phyloP scores from a whole-genome alignment of 1,284 basidiomycete genomes.

The Fomitopsis schrenkii region DNA sequence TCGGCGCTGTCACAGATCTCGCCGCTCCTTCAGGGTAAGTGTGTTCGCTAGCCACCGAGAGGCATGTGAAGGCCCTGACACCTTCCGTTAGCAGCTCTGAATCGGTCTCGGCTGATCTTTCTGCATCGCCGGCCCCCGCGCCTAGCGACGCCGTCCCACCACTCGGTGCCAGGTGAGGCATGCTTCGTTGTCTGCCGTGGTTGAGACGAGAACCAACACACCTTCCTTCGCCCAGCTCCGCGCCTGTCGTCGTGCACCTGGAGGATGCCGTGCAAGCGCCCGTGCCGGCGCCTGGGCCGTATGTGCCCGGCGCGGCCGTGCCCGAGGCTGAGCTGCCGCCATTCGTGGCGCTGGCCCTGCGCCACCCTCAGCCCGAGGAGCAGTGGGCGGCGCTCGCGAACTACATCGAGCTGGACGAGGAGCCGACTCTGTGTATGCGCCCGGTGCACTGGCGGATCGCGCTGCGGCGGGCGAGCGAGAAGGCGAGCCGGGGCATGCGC shows the following conservation, averaged over 20 bases:
- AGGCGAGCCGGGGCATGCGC: neutral
- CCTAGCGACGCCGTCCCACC: neutral
- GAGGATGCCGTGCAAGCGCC: neutral
- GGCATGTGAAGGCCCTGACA: neutral
- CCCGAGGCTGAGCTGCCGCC: neutral
- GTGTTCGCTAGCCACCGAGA: slow-evolving; percentile 1
- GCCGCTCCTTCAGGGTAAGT: neutral
- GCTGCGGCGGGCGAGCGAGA: neutral
- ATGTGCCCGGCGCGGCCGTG: neutral
- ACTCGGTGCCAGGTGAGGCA: neutral
- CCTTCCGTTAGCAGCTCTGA: neutral
- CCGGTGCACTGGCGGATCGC: neutral
- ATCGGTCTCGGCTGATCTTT: neutral
- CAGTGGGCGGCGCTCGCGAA: neutral
- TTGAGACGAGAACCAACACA: neutral
- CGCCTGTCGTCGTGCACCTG: neutral
- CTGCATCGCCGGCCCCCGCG: neutral
- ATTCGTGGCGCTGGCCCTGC: neutral
- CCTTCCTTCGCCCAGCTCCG: neutral
- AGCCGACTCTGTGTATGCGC: neutral
- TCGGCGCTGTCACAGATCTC: neutral
- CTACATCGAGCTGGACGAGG: neutral
- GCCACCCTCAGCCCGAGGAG: neutral
- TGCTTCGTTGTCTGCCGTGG: neutral
- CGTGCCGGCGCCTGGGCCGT: neutral